A percentile compares a stretch with the other conserved stretches of the same genome.
Conservation (phyloP, 176 grass and related monocot species). For the Raddia guianensis region DNA sequence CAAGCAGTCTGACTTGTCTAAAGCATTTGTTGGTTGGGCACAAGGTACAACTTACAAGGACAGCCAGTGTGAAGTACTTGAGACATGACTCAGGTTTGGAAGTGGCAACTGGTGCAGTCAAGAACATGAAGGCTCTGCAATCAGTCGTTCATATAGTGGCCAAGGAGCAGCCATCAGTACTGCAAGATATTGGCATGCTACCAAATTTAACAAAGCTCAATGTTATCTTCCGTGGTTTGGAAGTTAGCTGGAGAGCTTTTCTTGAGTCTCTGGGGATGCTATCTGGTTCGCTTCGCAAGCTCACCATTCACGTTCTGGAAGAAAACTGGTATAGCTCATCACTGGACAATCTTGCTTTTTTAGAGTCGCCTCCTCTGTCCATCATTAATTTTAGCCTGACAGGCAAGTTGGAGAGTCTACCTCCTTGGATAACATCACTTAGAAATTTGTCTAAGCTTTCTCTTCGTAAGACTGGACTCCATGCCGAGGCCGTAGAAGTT, state of each 20-base stretch:
- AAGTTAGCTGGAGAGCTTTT: not conserved
- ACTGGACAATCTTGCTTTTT: not conserved
- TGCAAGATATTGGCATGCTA: not conserved
- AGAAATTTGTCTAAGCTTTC: not conserved
- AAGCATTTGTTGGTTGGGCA: slow-evolving; percentile 15
- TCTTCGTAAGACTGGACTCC: not conserved
- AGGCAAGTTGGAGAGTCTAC: not conserved
- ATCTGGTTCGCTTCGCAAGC: not conserved
- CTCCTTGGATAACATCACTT: not conserved
- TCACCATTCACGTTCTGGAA: not conserved
- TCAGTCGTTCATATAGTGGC: slow-evolving; percentile 3
- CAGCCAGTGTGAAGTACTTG: not conserved
- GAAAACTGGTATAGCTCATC: not conserved
- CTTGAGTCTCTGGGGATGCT: not conserved
- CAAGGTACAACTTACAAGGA: not conserved
- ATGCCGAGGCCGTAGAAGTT: not conserved
- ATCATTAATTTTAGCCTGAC: not conserved
- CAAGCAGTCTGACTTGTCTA: not conserved
- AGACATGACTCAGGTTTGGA: not conserved
- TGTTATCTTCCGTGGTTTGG: not conserved
- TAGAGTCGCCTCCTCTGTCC: not conserved
- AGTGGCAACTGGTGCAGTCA: not conserved
- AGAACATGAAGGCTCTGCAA: not conserved
- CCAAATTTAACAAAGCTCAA: not conserved
- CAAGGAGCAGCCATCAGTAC: not conserved